Evolutionary conservation across 139 green algal species (phyloP).

Genomic region (Chlorella sp.): DNA sequence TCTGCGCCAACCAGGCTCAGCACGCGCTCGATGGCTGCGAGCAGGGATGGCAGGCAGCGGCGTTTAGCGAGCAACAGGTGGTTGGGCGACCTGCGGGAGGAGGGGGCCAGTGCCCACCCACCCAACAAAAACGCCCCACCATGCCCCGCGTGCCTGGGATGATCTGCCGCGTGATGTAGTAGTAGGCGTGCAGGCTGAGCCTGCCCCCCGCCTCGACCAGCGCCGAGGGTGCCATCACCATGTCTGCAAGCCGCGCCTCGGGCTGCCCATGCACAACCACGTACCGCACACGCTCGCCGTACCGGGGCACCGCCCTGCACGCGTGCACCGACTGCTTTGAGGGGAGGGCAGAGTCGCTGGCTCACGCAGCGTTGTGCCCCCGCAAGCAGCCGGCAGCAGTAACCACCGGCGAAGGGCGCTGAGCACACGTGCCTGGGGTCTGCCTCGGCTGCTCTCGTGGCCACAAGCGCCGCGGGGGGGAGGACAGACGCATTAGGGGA

Average conservation of each 20-base stretch:
- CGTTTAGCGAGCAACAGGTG: no score
- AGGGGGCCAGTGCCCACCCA: no score
- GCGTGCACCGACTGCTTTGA: not conserved
- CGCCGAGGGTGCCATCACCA: conserved; percentile 73
- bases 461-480: conserved; percentile 91
- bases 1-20: conserved; percentile 90
- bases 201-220: conserved; percentile 64
- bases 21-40: conserved; percentile 86
- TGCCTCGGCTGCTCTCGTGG: conserved; percentile 84
- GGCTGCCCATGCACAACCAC: conserved; percentile 86
- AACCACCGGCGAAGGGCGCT: no score
- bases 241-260: conserved; percentile 75
- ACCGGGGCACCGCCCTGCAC: conserved; percentile 78
- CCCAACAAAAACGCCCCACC: no score
- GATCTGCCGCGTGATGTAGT: conserved; percentile 98
- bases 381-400: no score
- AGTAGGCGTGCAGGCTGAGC: conserved; percentile 81
- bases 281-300: conserved; percentile 91
- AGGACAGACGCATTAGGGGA: conserved; percentile 53
- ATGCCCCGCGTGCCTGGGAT: no score
- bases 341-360: no score
- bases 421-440: conserved; percentile 38
- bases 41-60: no score
- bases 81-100: no score
- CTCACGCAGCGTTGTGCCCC: no score